phyloP scores from a whole-genome alignment of 208 protist genomes.

The Wallacemonas sp. region DNA sequence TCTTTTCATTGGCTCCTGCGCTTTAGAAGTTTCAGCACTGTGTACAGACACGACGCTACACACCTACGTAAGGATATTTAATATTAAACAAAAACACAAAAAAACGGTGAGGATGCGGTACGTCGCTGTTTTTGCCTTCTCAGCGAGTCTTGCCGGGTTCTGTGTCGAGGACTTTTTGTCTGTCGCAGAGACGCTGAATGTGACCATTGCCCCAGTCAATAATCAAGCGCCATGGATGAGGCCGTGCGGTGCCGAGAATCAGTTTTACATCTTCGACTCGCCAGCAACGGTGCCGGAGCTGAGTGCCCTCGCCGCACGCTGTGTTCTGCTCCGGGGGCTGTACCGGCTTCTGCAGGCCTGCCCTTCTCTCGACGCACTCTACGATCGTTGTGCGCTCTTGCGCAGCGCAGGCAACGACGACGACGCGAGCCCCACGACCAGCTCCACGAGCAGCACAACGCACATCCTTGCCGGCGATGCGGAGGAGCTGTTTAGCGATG shows the following conservation, averaged over 20 bases:
- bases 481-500: slow-evolving; percentile 21
- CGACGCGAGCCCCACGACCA: too few species aligned
- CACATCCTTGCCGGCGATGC: slow-evolving; percentile 24
- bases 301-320: slow-evolving; percentile 22
- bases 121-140: slow-evolving; percentile 74
- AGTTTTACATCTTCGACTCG: slow-evolving; percentile 21
- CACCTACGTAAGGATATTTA: background rate
- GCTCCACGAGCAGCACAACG: too few species aligned
- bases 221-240: slow-evolving; percentile 17
- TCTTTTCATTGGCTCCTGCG: too few species aligned
- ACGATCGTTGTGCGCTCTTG: slow-evolving; percentile 7
- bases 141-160: slow-evolving; percentile 49
- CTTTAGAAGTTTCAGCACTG: too few species aligned
- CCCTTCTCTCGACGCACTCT: slow-evolving; percentile 45
- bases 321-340: slow-evolving; percentile 24
- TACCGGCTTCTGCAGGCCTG: slow-evolving; percentile 47
- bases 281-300: background rate
- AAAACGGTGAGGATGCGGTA: slow-evolving; percentile 49
- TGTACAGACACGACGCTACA: background rate
- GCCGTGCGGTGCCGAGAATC: background rate
- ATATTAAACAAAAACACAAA: slow-evolving; percentile 22
- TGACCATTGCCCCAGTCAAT: slow-evolving; percentile 33
- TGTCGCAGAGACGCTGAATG: slow-evolving; percentile 38
- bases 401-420: too few species aligned
- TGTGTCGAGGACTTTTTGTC: slow-evolving; percentile 53